A percentile compares a stretch with the other conserved stretches of the same genome.
Conservation (phyloP, 495 filamentous ascomycete genomes). For the Trichoderma asperelloides region DNA sequence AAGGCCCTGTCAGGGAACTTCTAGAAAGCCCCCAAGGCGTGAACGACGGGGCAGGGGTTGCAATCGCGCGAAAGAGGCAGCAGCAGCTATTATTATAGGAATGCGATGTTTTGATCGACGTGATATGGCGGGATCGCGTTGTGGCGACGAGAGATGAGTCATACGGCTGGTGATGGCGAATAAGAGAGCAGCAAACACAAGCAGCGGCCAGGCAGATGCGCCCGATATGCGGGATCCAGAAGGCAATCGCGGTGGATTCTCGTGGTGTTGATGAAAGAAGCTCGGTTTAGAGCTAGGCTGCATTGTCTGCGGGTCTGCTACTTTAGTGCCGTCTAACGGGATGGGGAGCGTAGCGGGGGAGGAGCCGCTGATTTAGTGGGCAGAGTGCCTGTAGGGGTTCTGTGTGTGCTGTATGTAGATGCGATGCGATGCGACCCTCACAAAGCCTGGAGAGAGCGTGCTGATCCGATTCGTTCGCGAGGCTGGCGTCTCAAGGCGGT, state of each 20-base stretch:
- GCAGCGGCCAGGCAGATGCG: not conserved
- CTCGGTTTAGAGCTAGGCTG: not conserved
- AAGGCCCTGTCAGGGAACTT: not conserved
- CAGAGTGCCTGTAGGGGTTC: not conserved
- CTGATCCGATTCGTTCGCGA: too few species aligned
- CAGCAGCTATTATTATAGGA: not conserved
- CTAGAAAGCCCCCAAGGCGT: not conserved
- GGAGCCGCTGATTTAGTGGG: not conserved
- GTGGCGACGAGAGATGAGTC: not conserved
- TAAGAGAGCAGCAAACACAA: not conserved
- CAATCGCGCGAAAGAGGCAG: conserved; percentile 5
- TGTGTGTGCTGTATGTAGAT: too few species aligned
- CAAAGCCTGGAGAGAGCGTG: too few species aligned
- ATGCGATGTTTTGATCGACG: not conserved
- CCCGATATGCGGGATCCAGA: not conserved
- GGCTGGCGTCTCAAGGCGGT: too few species aligned
- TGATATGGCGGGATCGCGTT: conserved; percentile 1
- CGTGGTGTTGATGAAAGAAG: not conserved
- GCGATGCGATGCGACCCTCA: too few species aligned
- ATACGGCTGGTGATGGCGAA: not conserved
- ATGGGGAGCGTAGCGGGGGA: not conserved
- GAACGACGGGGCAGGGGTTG: not conserved
- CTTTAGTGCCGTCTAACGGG: not conserved
- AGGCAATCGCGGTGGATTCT: not conserved
- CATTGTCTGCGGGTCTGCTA: not conserved